Evolutionary conservation across 1,139 yeast genomes (phyloP).

Genomic region (Geotrichum bryndzae): DNA sequence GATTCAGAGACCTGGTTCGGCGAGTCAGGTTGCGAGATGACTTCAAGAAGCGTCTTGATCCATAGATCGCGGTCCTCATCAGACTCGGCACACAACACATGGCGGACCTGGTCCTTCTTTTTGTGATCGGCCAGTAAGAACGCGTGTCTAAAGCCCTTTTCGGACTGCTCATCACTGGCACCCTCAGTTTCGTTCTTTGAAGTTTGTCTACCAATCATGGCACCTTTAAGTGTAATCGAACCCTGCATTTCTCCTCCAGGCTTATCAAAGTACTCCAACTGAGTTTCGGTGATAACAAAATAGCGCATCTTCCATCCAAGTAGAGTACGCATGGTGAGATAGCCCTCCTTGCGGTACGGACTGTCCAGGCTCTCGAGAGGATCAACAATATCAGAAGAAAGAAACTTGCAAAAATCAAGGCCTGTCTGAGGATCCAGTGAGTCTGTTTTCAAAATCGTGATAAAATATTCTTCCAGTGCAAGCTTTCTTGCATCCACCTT

Average conservation of each 20-base stretch:
- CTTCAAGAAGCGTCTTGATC: constrained; percentile 57
- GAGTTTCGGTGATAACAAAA: constrained; percentile 64
- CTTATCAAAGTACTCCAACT: constrained; percentile 53
- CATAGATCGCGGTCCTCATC: constrained; percentile 75
- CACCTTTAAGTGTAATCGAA: constrained; percentile 49
- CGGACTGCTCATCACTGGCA: constrained; percentile 47
- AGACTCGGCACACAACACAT: constrained; percentile 76
- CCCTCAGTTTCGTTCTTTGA: constrained; percentile 25
- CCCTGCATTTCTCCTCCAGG: constrained; percentile 59
- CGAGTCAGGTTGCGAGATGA: constrained; percentile 24
- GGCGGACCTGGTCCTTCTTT: constrained; percentile 52
- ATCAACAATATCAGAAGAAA: constrained; percentile 63
- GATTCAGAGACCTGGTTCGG: not conserved
- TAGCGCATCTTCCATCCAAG: constrained; percentile 71
- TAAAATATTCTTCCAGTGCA: constrained; percentile 47
- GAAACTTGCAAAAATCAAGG: constrained; percentile 53
- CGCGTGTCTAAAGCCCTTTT: constrained; percentile 64
- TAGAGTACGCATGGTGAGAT: constrained; percentile 55
- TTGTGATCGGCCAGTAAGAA: constrained; percentile 63
- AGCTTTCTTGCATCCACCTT: constrained; percentile 59
- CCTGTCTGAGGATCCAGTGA: constrained; percentile 51
- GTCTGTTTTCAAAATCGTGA: constrained; percentile 47
- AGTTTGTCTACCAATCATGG: constrained; percentile 63
- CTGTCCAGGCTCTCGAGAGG: constrained; percentile 55
- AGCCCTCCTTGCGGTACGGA: constrained; percentile 63